Percentiles rank a stretch among this genome's conserved stretches.
These are phyloP conservation scores for Neonectria coccinea DNA, from an alignment of 2,329 filamentous ascomycete genomes.

Conservation along the genomic window DNA sequence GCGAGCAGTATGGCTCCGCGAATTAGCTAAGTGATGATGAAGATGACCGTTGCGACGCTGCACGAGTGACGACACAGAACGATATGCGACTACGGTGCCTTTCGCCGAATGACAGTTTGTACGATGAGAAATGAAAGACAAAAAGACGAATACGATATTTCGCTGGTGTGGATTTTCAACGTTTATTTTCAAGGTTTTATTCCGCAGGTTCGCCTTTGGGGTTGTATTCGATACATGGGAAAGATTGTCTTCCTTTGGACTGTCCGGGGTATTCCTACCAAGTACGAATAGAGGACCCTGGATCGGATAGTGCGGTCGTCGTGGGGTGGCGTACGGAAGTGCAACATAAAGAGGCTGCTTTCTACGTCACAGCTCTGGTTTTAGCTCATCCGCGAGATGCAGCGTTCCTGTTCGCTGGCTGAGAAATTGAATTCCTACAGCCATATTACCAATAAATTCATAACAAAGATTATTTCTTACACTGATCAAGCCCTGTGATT, in stretches of 20 bases:
- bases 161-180: not conserved
- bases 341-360: not conserved
- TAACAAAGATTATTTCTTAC: not conserved
- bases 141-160: not conserved
- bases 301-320: not conserved
- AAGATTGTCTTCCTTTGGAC: not conserved
- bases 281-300: not conserved
- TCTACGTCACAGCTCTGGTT: not conserved
- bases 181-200: not conserved
- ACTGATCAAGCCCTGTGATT: not conserved
- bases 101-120: not conserved
- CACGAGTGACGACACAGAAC: not conserved
- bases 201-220: not conserved
- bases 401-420: not conserved
- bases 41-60: constrained; percentile 5
- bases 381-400: not conserved
- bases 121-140: constrained; percentile 1
- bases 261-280: not conserved
- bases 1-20: constrained; percentile 7
- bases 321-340: constrained; percentile 2
- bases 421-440: constrained; percentile 4
- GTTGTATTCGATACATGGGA: not conserved
- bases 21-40: constrained; percentile 15
- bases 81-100: not conserved
- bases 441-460: not conserved